Percentiles rank a stretch among this genome's conserved stretches.
phyloP scores from a whole-genome alignment of 73 alveolate species.

The Tetrahymena borealis region DNA sequence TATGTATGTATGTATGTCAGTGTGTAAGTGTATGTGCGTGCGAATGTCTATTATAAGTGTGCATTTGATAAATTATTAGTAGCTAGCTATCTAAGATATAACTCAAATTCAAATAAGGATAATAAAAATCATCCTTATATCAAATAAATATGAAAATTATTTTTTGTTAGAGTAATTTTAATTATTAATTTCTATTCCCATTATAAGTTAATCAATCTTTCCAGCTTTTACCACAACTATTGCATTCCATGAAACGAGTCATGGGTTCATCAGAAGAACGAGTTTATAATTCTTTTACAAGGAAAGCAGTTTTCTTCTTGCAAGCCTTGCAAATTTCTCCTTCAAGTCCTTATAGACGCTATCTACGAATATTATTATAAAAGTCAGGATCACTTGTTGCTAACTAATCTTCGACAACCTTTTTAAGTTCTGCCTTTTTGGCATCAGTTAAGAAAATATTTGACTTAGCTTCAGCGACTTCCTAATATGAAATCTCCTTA shows the following conservation, averaged over 20 bases:
- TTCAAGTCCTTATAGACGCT: constrained; percentile 28
- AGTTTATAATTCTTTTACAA: constrained; percentile 22
- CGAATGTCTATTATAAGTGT: too few species aligned
- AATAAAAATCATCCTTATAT: neutral
- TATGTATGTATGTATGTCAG: too few species aligned
- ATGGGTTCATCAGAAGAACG: constrained; percentile 39
- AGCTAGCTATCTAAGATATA: too few species aligned
- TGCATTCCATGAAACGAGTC: constrained; percentile 29
- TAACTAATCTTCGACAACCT: constrained; percentile 6
- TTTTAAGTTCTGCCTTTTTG: neutral
- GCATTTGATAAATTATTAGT: too few species aligned
- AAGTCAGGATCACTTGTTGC: constrained; percentile 27
- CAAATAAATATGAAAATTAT: neutral
- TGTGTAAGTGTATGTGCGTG: too few species aligned
- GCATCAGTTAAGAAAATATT: constrained; percentile 16
- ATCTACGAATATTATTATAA: constrained; percentile 10
- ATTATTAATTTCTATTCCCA: neutral
- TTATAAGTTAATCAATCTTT: neutral
- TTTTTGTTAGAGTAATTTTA: neutral
- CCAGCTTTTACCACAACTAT: constrained; percentile 21
- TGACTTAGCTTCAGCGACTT: constrained; percentile 27
- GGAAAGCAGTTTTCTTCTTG: constrained; percentile 11
- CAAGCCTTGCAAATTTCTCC: constrained; percentile 31
- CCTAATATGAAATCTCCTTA: neutral
- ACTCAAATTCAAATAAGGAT: too few species aligned